phyloP scores from a whole-genome alignment of 257 asterid species.

The Nicotiana knightiana region DNA sequence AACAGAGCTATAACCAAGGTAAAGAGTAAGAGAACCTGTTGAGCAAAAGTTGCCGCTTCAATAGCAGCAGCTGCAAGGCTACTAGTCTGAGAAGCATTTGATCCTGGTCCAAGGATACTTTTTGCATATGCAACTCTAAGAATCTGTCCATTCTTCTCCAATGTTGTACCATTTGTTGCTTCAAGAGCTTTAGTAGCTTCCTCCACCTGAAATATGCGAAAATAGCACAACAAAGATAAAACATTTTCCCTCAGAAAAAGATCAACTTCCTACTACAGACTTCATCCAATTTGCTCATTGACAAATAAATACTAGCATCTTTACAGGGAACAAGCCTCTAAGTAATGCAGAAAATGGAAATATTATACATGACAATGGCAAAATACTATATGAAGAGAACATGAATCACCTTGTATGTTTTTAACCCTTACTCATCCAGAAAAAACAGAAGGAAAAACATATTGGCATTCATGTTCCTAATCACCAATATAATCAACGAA shows the following conservation, averaged over 20 bases:
- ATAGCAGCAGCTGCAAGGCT: slow-evolving; percentile 99
- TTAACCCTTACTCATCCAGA: neutral
- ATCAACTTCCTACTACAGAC: neutral
- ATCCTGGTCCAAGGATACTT: slow-evolving; percentile 87
- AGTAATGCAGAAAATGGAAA: neutral
- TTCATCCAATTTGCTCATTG: neutral
- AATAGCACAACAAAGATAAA: slow-evolving; percentile 9
- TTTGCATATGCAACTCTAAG: slow-evolving; percentile 99
- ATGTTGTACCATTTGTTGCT: slow-evolving; percentile 81
- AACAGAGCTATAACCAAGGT: slow-evolving; percentile 6
- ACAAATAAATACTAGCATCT: neutral
- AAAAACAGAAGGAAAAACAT: neutral
- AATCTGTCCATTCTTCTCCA: slow-evolving; percentile 97
- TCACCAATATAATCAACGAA: neutral
- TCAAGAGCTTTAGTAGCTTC: slow-evolving; percentile 94
- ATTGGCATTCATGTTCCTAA: neutral
- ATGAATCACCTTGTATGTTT: neutral
- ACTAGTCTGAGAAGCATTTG: slow-evolving; percentile 80
- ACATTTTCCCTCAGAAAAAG: neutral
- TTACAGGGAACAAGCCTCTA: neutral
- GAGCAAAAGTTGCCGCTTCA: slow-evolving; percentile 98
- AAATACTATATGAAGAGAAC: neutral
- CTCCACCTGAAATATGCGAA: slow-evolving; percentile 53
- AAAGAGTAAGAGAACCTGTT: slow-evolving; percentile 59
- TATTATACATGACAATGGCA: neutral